These are phyloP conservation scores for Xylariaceae sp. DNA, from an alignment of 2,329 filamentous ascomycete genomes.

Conservation along the genomic window DNA sequence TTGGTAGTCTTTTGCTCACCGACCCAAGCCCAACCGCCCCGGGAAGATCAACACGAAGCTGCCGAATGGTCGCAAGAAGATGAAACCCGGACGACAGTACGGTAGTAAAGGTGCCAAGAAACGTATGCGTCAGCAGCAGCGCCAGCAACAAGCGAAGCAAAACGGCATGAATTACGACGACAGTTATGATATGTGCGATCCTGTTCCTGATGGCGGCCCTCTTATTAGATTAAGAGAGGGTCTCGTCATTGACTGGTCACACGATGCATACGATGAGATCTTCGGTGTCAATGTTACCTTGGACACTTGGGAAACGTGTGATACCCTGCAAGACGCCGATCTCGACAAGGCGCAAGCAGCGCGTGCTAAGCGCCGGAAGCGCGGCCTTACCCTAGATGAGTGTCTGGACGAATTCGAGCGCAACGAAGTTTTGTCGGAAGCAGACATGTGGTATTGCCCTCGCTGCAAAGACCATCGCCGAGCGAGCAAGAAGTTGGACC, in stretches of 20 bases:
- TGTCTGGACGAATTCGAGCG: slow-evolving; percentile 94
- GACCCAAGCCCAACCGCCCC: slow-evolving; percentile 17
- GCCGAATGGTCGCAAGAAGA: slow-evolving; percentile 42
- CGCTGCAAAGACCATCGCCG: slow-evolving; percentile 89
- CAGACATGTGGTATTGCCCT: slow-evolving; percentile 97
- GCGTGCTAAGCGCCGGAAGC: slow-evolving; percentile 61
- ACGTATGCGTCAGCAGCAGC: slow-evolving; percentile 27
- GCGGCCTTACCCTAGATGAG: slow-evolving; percentile 79
- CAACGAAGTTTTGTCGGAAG: slow-evolving; percentile 86
- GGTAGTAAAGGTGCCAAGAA: slow-evolving; percentile 48
- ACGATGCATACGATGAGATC: slow-evolving; percentile 62
- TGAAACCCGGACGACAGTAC: slow-evolving; percentile 38
- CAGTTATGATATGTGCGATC: slow-evolving; percentile 33
- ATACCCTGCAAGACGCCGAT: slow-evolving; percentile 56
- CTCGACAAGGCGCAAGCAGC: slow-evolving; percentile 58
- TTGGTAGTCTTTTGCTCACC: slow-evolving; percentile 20
- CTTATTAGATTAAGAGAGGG: slow-evolving; percentile 77
- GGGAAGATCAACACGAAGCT: slow-evolving; percentile 22
- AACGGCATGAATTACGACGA: slow-evolving; percentile 21
- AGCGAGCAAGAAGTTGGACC: slow-evolving; percentile 91
- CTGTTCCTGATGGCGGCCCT: slow-evolving; percentile 47
- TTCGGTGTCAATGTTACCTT: slow-evolving; percentile 57
- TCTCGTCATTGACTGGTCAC: slow-evolving; percentile 80
- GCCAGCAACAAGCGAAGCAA: slow-evolving; percentile 29
- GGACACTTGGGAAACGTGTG: slow-evolving; percentile 50